A percentile compares a stretch with the other conserved stretches of the same genome.
These are phyloP conservation scores for Marchantia paleacea DNA, from an alignment of 225 moss, liverwort and hornwort genomes.

Conservation along the genomic window DNA sequence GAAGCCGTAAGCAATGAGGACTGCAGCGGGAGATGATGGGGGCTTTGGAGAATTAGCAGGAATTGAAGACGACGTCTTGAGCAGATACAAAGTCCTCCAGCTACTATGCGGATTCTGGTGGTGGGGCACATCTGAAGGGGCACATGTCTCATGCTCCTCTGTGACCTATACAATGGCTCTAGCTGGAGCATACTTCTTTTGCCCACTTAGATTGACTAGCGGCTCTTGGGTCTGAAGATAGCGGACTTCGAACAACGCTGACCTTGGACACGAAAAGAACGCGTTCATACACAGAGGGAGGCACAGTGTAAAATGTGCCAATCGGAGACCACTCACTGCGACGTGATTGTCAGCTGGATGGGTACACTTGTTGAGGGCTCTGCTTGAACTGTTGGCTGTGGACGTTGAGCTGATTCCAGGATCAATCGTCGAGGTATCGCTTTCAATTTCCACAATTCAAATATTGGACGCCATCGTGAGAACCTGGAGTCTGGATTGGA, in stretches of 20 bases:
- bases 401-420: background rate
- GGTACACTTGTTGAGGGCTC: background rate
- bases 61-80: too few species aligned
- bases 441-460: background rate
- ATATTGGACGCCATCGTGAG: background rate
- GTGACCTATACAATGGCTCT: background rate
- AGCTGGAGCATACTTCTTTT: background rate
- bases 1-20: too few species aligned
- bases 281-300: background rate
- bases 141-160: background rate
- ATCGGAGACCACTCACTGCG: background rate
- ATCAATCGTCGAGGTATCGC: too few species aligned
- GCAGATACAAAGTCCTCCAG: too few species aligned
- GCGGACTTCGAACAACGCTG: background rate
- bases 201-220: background rate
- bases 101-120: background rate
- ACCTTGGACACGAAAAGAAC: too few species aligned
- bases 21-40: too few species aligned
- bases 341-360: background rate
- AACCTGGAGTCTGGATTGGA: background rate
- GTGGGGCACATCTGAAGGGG: background rate
- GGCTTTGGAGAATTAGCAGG: too few species aligned
- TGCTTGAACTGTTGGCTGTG: background rate
- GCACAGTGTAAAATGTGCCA: background rate
- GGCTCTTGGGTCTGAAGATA: background rate